These are phyloP conservation scores for Fusarium palustre DNA, from an alignment of 2,329 filamentous ascomycete genomes.

Conservation along the genomic window DNA sequence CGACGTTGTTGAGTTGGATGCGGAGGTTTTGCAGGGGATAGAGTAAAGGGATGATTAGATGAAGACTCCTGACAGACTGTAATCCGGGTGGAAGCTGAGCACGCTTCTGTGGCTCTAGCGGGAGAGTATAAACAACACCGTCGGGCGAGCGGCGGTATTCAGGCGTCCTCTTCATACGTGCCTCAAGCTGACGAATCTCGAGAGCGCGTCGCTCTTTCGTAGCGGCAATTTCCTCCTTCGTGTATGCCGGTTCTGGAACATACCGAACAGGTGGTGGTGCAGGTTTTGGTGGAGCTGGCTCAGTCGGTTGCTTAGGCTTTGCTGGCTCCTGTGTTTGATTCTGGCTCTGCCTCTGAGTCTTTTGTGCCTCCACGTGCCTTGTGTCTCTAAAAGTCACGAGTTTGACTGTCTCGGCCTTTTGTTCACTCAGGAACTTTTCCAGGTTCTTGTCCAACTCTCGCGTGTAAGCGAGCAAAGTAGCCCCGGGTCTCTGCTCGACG, in stretches of 20 bases:
- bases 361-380: constrained; percentile 56
- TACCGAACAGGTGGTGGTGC: constrained; percentile 47
- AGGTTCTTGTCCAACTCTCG: constrained; percentile 79
- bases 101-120: constrained; percentile 73
- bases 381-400: constrained; percentile 71
- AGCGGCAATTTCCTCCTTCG: constrained; percentile 68
- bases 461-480: constrained; percentile 73
- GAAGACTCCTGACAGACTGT: constrained; percentile 71
- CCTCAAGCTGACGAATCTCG: constrained; percentile 79
- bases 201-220: constrained; percentile 72
- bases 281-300: constrained; percentile 27
- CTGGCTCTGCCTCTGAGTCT: constrained; percentile 1
- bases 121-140: constrained; percentile 76
- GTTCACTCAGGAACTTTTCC: constrained; percentile 74
- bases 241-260: constrained; percentile 63
- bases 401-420: constrained; percentile 79
- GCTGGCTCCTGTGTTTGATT: background rate
- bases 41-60: constrained; percentile 74
- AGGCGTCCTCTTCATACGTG: constrained; percentile 75
- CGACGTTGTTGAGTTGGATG: constrained; percentile 73
- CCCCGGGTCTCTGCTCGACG: constrained; percentile 63
- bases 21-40: constrained; percentile 78
- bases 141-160: constrained; percentile 76
- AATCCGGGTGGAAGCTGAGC: constrained; percentile 71
- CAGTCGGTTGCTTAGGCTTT: constrained; percentile 23